Conservation (phyloP, 2,329 filamentous ascomycete species). For the Lizonia empirigonia region DNA sequence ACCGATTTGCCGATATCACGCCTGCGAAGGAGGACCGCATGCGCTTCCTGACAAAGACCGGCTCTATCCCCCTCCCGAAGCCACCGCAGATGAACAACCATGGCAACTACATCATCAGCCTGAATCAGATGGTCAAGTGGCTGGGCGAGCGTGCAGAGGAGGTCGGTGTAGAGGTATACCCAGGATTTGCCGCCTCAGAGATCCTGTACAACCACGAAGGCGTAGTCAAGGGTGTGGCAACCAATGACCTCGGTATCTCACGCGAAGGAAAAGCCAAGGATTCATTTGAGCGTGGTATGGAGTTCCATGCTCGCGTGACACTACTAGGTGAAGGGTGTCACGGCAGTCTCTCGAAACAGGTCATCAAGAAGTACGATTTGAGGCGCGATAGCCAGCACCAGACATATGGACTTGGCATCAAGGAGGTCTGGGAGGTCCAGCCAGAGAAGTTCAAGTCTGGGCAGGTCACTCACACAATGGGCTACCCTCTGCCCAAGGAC, state of each 20-base stretch:
- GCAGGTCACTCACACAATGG: conserved; percentile 85
- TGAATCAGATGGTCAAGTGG: conserved; percentile 97
- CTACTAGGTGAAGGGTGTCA: conserved; percentile 95
- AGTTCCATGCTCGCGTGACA: conserved; percentile 91
- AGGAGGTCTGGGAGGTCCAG: conserved; percentile 96
- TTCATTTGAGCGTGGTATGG: conserved; percentile 94
- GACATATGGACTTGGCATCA: conserved; percentile 92
- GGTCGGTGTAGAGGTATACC: conserved; percentile 92
- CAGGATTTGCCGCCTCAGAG: conserved; percentile 93
- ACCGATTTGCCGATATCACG: conserved; percentile 85
- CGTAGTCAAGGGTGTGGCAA: conserved; percentile 90
- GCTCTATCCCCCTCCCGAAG: conserved; percentile 78
- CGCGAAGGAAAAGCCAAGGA: conserved; percentile 85
- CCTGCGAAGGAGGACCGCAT: conserved; percentile 84
- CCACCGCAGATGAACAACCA: conserved; percentile 98
- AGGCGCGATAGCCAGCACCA: conserved; percentile 88
- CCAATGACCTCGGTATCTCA: conserved; percentile 88
- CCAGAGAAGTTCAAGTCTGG: conserved; percentile 91
- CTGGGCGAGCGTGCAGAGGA: conserved; percentile 96
- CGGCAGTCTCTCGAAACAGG: conserved; percentile 91
- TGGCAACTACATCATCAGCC: conserved; percentile 94
- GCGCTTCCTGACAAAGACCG: conserved; percentile 87
- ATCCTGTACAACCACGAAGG: conserved; percentile 86
- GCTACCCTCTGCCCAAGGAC: conserved; percentile 84
- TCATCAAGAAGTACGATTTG: conserved; percentile 92